Evolutionary conservation across 2,329 filamentous ascomycete species (phyloP).

Genomic region (Exophiala aquamarina): DNA sequence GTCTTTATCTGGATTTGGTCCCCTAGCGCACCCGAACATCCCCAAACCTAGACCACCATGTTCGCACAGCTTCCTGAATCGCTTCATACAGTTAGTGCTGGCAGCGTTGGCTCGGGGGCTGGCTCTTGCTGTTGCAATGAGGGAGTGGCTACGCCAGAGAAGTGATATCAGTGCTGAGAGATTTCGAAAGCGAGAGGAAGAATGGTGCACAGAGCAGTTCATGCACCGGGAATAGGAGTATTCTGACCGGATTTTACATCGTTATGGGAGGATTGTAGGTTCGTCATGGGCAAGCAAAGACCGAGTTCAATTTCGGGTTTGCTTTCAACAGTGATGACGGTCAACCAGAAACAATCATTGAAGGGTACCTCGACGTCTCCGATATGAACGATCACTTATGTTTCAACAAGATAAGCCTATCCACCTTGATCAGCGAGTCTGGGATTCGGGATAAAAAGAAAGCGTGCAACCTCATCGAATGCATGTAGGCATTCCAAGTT

Average conservation of each 20-base stretch:
- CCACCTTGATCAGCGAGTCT: background rate
- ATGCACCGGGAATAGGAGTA: background rate
- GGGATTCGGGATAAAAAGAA: background rate
- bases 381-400: background rate
- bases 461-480: slow-evolving; percentile 22
- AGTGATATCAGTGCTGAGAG: background rate
- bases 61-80: background rate
- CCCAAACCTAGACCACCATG: slow-evolving; percentile 6
- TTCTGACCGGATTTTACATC: background rate
- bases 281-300: background rate
- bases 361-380: background rate
- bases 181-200: background rate
- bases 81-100: background rate
- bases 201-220: background rate
- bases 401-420: background rate
- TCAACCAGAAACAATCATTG: background rate
- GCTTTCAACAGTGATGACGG: no score
- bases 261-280: background rate
- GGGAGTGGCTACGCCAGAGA: background rate
- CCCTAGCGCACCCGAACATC: slow-evolving; percentile 12
- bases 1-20: slow-evolving; percentile 26
- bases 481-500: slow-evolving; percentile 13
- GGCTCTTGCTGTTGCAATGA: background rate
- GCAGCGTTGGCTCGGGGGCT: background rate
- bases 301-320: background rate